Percentiles rank a stretch among this genome's conserved stretches.
These are phyloP conservation scores for Pseudopyricularia cyperi DNA, from an alignment of 2,329 filamentous ascomycete species.

Conservation along the genomic window DNA sequence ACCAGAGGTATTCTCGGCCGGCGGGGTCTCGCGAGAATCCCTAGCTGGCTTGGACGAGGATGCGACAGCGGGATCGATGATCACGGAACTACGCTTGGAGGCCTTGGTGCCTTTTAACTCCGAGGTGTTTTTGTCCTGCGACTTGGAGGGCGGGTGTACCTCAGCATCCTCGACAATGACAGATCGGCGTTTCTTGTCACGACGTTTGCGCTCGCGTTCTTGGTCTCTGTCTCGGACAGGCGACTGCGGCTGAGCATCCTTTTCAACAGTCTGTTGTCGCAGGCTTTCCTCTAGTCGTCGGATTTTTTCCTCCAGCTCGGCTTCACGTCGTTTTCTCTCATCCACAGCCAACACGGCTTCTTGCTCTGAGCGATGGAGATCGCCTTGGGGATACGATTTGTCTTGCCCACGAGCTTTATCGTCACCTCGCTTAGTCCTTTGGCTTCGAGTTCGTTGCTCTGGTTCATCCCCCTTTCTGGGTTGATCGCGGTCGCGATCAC, in stretches of 20 bases:
- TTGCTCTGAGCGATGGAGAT: slow-evolving; percentile 10
- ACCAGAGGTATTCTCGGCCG: slow-evolving; percentile 36
- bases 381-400: slow-evolving; percentile 4
- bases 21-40: slow-evolving; percentile 48
- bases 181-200: neutral
- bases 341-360: slow-evolving; percentile 10
- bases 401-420: slow-evolving; percentile 2
- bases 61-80: neutral
- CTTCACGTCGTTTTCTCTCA: slow-evolving; percentile 6
- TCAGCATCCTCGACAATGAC: slow-evolving; percentile 1
- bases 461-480: slow-evolving; percentile 6
- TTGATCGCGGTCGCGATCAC: slow-evolving; percentile 9
- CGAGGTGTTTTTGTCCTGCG: neutral
- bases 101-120: neutral
- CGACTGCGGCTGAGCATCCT: neutral
- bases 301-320: slow-evolving; percentile 3
- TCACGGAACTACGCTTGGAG: slow-evolving; percentile 3
- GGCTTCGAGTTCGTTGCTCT: slow-evolving; percentile 5
- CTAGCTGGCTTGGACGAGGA: slow-evolving; percentile 17
- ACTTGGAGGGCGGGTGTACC: neutral
- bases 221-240: neutral
- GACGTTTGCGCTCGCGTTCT: slow-evolving; percentile 3
- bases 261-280: neutral
- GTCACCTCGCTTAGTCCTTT: slow-evolving; percentile 8
- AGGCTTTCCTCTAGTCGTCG: slow-evolving; percentile 1